A percentile compares a stretch with the other conserved stretches of the same genome.
Evolutionary conservation across 306 rosid species (phyloP).

Genomic region (Trifolium fragiferum): DNA sequence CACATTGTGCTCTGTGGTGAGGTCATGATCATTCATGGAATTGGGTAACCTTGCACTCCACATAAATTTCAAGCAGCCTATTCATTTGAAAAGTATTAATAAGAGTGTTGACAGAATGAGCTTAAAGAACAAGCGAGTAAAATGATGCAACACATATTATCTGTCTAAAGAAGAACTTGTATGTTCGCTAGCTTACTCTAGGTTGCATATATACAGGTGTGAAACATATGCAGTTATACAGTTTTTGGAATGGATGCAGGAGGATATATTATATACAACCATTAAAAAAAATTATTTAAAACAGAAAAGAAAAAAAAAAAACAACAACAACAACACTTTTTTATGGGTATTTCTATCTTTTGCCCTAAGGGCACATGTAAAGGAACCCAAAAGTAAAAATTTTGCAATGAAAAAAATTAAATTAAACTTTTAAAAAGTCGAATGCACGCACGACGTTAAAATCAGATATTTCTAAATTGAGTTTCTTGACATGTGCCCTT

Average conservation of each 20-base stretch:
- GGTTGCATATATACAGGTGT: not conserved
- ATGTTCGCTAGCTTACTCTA: slow-evolving; percentile 25
- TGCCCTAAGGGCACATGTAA: no score
- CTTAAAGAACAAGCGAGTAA: slow-evolving; percentile 12
- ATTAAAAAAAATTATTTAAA: slow-evolving; percentile 6
- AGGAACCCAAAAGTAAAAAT: no score
- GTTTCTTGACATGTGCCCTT: no score
- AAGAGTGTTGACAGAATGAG: slow-evolving; percentile 34
- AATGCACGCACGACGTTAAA: no score
- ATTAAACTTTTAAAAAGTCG: no score
- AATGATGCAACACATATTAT: slow-evolving; percentile 20
- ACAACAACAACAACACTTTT: no score
- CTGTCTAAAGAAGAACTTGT: slow-evolving; percentile 20
- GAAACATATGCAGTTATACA: not conserved
- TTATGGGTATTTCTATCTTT: not conserved
- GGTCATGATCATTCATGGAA: slow-evolving; percentile 67
- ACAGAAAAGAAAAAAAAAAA: slow-evolving; percentile 20
- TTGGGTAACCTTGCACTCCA: slow-evolving; percentile 39
- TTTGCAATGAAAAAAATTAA: no score
- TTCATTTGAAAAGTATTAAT: slow-evolving; percentile 40
- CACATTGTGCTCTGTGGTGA: slow-evolving; percentile 42
- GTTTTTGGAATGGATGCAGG: not conserved
- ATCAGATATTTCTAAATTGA: no score
- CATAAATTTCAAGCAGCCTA: slow-evolving; percentile 51
- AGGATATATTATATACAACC: not conserved